Evolutionary conservation across 768 basidiomycete species (phyloP), one percentile per base, ranked within the genome.

Genomic region (Tricholoma furcatifolium): DNA sequence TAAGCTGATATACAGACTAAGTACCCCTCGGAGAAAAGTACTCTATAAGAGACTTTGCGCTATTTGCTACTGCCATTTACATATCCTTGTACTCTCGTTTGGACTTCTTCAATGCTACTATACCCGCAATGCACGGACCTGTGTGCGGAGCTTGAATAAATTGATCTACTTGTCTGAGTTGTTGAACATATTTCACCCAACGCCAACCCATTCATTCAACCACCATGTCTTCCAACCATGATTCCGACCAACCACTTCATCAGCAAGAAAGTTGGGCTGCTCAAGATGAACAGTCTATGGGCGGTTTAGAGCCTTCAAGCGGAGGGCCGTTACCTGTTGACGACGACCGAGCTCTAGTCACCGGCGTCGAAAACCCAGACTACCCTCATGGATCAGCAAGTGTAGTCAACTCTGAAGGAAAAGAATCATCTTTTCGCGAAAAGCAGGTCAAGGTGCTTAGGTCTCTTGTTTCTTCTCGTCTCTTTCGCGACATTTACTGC

Each of bases 381-480:
- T 81, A 78, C 62, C 65, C 73, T 62, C 77, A 76, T 59, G 74
- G 75, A 60, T 76, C 77, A 67, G 73, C 74, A 60, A 73, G 72
- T 66, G 74, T 73, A 46, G 68, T 63, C 38, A 72, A 65, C 57
- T 65, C 73, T 69, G 70, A 68, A 50, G 70, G 66, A 57, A 76
- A 75, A 65, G 68, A 72, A 61, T 80, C 81, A 53, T 64, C 72
- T 65, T 77, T 72, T 65, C 83, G 85, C 64, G 87, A 89, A 75
- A 88, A 86, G 79, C 85, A 85, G 76, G 76, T 83, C 79, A 89
- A 89, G 87, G 87, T 89, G 87, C 87, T 87, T 89, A 87, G 81
- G 79, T 85, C 78, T 78, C 71, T 60, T 70, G 63, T 69, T 63
- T 65, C 61, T 59, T 70, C 62, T 63, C 63, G 64, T 57, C 57